Percentiles rank a stretch among this genome's conserved stretches.
Evolutionary conservation across 2,329 filamentous ascomycete genomes (phyloP).

Genomic region (Ambrosiella beaveri): DNA sequence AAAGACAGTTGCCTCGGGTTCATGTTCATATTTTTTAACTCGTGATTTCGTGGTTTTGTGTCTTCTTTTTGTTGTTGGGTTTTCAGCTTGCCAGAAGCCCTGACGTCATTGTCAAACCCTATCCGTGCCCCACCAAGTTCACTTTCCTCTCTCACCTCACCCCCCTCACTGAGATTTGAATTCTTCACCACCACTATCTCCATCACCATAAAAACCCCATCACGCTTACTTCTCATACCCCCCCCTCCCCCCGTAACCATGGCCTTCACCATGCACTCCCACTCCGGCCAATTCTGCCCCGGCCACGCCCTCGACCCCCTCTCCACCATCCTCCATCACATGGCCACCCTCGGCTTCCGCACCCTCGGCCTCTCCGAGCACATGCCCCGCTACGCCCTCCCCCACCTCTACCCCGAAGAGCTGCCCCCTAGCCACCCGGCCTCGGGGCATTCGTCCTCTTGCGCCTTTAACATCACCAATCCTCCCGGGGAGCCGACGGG

Average conservation of each 20-base stretch:
- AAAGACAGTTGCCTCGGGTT: too few species aligned
- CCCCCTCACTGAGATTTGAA: neutral
- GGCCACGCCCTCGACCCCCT: conserved; percentile 73
- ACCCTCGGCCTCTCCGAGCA: conserved; percentile 86
- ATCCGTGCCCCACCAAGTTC: too few species aligned
- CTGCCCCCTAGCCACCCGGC: neutral
- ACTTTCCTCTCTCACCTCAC: too few species aligned
- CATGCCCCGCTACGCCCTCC: conserved; percentile 59
- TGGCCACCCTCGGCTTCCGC: conserved; percentile 61
- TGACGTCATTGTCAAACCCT: too few species aligned
- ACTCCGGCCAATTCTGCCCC: conserved; percentile 93
- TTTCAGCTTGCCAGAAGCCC: too few species aligned
- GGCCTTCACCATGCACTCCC: conserved; percentile 96
- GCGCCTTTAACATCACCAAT: neutral
- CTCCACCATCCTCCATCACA: conserved; percentile 65
- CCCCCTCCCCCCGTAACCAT: conserved; percentile 29
- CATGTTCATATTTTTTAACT: too few species aligned
- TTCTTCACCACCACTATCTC: neutral
- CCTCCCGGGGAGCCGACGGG: neutral
- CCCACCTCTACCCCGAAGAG: conserved; percentile 88
- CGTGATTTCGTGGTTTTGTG: too few species aligned
- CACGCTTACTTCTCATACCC: neutral
- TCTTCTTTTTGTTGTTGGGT: too few species aligned
- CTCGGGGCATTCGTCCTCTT: neutral
- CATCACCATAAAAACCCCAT: neutral